Conservation (phyloP, 1,284 basidiomycete genomes). For the Anthracocystis panici-leucophaei region DNA sequence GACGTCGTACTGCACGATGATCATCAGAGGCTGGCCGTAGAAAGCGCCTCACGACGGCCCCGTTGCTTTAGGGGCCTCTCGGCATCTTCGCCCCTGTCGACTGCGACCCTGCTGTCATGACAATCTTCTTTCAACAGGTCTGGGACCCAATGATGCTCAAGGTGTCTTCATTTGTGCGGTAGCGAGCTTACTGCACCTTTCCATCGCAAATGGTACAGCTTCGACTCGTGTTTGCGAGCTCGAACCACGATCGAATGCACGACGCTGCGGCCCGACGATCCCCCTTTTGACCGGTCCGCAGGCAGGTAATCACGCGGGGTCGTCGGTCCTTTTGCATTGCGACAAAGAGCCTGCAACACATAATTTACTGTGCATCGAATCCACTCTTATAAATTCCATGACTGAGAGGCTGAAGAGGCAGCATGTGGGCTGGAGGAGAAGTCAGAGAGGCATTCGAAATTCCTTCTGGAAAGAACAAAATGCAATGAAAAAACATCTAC, state of each 20-base stretch:
- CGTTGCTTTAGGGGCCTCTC: not conserved
- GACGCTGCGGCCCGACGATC: slow-evolving; percentile 17
- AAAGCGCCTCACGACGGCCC: not conserved
- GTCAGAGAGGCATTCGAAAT: slow-evolving; percentile 11
- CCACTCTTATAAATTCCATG: not conserved
- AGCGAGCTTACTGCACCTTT: not conserved
- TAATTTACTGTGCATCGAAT: not conserved
- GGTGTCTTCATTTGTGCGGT: not conserved
- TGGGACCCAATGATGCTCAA: not conserved
- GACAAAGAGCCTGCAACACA: no score
- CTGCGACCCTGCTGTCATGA: not conserved
- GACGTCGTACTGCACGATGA: slow-evolving; percentile 1
- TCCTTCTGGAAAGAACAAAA: slow-evolving; percentile 26
- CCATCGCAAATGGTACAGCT: not conserved
- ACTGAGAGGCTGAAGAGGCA: not conserved
- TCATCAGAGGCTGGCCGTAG: not conserved
- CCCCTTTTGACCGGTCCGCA: no score
- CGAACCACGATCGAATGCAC: not conserved
- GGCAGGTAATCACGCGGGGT: not conserved
- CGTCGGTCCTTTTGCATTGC: no score
- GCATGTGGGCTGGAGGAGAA: not conserved
- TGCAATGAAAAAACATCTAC: slow-evolving; percentile 28
- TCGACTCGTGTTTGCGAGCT: not conserved
- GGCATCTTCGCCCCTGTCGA: slow-evolving; percentile 5
- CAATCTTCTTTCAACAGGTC: no score